Evolutionary conservation across 768 basidiomycete genomes (phyloP).

Genomic region (Termitomyces sp.): DNA sequence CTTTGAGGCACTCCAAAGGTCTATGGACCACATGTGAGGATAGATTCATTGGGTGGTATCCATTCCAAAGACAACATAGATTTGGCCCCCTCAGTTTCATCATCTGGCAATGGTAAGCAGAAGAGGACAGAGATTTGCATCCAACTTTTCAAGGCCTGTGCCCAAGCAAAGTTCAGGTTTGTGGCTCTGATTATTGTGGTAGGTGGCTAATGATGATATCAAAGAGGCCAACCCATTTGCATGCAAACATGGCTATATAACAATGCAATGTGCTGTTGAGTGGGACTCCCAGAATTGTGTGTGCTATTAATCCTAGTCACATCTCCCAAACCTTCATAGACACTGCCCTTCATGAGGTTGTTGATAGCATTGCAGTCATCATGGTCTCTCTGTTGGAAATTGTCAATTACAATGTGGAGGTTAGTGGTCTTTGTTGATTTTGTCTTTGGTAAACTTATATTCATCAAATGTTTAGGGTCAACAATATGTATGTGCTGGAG

Average conservation of each 20-base stretch:
- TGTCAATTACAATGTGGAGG: slow-evolving; percentile 95
- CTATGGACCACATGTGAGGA: slow-evolving; percentile 22
- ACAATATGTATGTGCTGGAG: slow-evolving; percentile 99
- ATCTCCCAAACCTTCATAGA: slow-evolving; percentile 95
- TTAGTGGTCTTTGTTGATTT: slow-evolving; percentile 26
- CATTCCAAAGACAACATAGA: not conserved
- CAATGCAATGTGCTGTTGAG: slow-evolving; percentile 99
- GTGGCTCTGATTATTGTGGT: too few relatives aligned
- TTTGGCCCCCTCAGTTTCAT: too few relatives aligned
- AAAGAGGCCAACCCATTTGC: too few relatives aligned
- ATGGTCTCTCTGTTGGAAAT: slow-evolving; percentile 91
- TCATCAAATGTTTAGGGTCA: slow-evolving; percentile 61
- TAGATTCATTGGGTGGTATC: slow-evolving; percentile 63
- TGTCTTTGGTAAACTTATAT: slow-evolving; percentile 1
- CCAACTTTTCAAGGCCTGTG: too few relatives aligned
- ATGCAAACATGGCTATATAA: slow-evolving; percentile 44
- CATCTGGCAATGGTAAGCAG: too few relatives aligned
- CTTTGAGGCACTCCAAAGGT: slow-evolving; percentile 26
- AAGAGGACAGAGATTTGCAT: too few relatives aligned
- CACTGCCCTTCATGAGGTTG: slow-evolving; percentile 91
- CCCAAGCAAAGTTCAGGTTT: too few relatives aligned
- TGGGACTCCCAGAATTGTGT: slow-evolving; percentile 95
- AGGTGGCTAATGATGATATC: too few relatives aligned
- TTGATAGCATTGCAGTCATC: slow-evolving; percentile 78
- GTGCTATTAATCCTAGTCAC: slow-evolving; percentile 96